Evolutionary conservation across 345 rosid genomes (phyloP), one percentile per base, ranked within the genome.

Genomic region (Hevea brasiliensis): DNA sequence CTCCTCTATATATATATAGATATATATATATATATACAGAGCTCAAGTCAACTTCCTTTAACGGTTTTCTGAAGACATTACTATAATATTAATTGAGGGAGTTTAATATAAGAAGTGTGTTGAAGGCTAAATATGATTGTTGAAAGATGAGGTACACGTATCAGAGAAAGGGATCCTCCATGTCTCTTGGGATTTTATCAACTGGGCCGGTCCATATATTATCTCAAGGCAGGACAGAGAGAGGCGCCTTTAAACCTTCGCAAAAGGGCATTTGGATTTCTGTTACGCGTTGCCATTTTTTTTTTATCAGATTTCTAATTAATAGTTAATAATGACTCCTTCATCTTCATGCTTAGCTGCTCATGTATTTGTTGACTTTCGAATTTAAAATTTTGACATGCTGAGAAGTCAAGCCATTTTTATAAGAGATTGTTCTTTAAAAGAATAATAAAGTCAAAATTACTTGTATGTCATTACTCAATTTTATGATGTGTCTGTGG

Each of bases 161-260:
- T 89, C 75, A 84, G 77, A 83, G 29, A 6, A 79, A 61, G 91
- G 83, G 94, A 92, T 86, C 79, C 78, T 84, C 96, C 96, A 74
- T 90, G 94, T 90, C 89, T 81, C 74, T 42, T 73, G 94, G 92
- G 92, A 90, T 92, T 77, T 92, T 71, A 80, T 79, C 57, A 71
- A 84, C 71, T 85, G 80, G 72, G 83, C 80, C 87, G 40, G 74
- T 45, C 72, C 27, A 32, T n/a, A n/a, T n/a, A n/a, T 37, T 45
- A 10, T 32, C 69, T 6, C 61, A 58, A 32, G 37, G 37, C 37
- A 32, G 37, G 37, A 32, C 37, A 32, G 11, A 26, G 27, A 40
- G 41, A 12, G 40, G n/a, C 40, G 66, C 24, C 45, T 12, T 62
- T 40, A 20, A 6, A 17, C 65, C 44, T 61, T 35, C 65, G 15